Percentiles rank a stretch among this genome's conserved stretches.
phyloP scores from a whole-genome alignment of 78 protist genomes.

The Parvularia atlantis region DNA sequence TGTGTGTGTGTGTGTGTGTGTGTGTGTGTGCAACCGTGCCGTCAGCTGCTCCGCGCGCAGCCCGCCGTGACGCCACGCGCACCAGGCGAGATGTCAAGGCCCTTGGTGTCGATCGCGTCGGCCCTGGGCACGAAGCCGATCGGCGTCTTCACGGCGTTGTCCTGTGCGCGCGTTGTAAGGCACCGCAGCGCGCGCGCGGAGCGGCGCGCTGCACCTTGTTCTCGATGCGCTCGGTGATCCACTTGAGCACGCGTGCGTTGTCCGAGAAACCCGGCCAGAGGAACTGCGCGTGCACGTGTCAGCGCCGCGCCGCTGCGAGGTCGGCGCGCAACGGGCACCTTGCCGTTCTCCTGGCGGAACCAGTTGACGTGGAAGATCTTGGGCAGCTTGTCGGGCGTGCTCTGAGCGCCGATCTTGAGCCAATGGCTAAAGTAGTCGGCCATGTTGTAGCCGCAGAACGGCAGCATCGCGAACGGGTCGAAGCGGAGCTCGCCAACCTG shows the following conservation, averaged over 20 bases:
- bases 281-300: conserved; percentile 44
- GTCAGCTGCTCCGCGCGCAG: too few relatives aligned
- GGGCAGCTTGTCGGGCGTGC: conserved; percentile 43
- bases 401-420: conserved; percentile 50
- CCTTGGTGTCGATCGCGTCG: conserved; percentile 27
- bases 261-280: conserved; percentile 89
- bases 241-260: conserved; percentile 71
- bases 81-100: conserved; percentile 26
- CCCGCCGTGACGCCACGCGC: too few relatives aligned
- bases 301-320: too few relatives aligned
- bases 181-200: too few relatives aligned
- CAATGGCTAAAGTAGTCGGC: conserved; percentile 83
- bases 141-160: conserved; percentile 28
- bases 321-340: too few relatives aligned
- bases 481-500: conserved; percentile 26
- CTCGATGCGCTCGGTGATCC: conserved; percentile 63
- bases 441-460: conserved; percentile 86
- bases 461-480: conserved; percentile 83
- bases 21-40: too few relatives aligned
- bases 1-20: too few relatives aligned
- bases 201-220: too few relatives aligned
- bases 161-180: too few relatives aligned
- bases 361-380: conserved; percentile 81
- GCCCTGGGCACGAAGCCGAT: conserved; percentile 49
- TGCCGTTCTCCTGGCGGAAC: conserved; percentile 36